Base-by-base conservation (phyloP, 495 filamentous ascomycete species). In the Aeminium ludgeri region DNA sequence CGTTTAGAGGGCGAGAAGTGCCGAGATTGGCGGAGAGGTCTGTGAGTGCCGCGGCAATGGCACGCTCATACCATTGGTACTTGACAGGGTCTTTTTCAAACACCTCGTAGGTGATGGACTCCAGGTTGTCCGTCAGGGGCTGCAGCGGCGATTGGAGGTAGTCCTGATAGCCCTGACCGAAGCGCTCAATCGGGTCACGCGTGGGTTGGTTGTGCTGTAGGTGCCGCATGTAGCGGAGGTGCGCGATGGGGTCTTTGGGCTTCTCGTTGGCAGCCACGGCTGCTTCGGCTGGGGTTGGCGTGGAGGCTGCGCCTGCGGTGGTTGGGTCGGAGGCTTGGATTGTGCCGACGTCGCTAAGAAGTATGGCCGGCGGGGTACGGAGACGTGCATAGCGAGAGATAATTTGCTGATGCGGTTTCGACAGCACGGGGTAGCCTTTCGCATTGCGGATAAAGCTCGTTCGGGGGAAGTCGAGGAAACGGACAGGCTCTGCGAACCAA, bases 51-150 rank as follows among this genome's bases (percentile, higher is more conserved):
- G 78, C 69, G 1, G 69, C 66, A 37, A 95, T 83, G 29, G 89
- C 89, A 13, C 67, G 61, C 56, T 94, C 84, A 56, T 99, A 99
- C 66, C 85, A 86, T 38, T 86, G 78, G 56, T 99, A 99, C 59
- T 99, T 99, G 57, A 96, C 77, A 0, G 89, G 89, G 44, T 96
- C 91, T 48, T 89, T 91, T 58, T 99, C 89, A 53, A 99, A 99
- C 7, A 96, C 86, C 57, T 99, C 89, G 56, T 99, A 99, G 1
- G 89, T 99, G 39, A 91, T 80, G 35, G 82, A 89, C 55, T 99
- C 89, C 18, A 99, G 69, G 48, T 99, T 96, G 59, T 96, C 89
- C 0, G 89, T 82, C 15, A 99, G 68, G 0, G 89, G 89, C 54
- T 99, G 91, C 29, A 99, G 63, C 7, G 89, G 89, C 3, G 83